These are phyloP conservation scores for Microbotryomycetes sp. DNA, from an alignment of 1,284 basidiomycete species.

Conservation along the genomic window DNA sequence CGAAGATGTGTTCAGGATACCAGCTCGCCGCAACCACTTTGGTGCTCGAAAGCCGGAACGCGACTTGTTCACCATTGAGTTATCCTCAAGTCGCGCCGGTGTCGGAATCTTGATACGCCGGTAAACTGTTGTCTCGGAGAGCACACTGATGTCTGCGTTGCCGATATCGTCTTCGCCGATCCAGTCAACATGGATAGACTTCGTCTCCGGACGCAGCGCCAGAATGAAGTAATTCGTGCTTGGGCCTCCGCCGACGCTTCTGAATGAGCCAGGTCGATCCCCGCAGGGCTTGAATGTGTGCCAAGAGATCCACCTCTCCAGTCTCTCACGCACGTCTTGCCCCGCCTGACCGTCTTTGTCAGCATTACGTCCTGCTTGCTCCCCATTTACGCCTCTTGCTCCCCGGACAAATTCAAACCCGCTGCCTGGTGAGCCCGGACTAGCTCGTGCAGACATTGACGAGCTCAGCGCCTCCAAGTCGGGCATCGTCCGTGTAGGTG, in stretches of 20 bases:
- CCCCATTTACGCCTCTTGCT: slow-evolving; percentile 1
- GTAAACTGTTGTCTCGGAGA: slow-evolving; percentile 6
- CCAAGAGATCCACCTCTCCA: not conserved
- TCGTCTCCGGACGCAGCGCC: not conserved
- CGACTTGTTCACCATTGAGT: no score
- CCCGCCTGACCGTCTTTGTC: not conserved
- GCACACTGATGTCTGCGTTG: not conserved
- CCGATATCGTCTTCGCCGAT: not conserved
- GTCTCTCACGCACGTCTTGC: not conserved
- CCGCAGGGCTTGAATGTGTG: not conserved
- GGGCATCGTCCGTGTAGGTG: not conserved
- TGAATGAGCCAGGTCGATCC: not conserved
- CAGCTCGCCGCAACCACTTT: slow-evolving; percentile 2
- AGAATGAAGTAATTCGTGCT: not conserved
- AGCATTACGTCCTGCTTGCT: not conserved
- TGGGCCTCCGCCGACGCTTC: not conserved
- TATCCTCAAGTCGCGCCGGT: not conserved
- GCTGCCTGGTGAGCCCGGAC: not conserved
- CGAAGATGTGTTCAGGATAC: no score
- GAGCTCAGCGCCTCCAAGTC: not conserved
- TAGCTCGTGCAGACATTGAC: not conserved
- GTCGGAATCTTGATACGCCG: not conserved
- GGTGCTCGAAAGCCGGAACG: slow-evolving; percentile 1
- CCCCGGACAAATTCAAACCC: slow-evolving; percentile 10
- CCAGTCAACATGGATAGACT: not conserved